phyloP scores from a whole-genome alignment of 208 protist species.

The Leishmania martiniquensis region DNA sequence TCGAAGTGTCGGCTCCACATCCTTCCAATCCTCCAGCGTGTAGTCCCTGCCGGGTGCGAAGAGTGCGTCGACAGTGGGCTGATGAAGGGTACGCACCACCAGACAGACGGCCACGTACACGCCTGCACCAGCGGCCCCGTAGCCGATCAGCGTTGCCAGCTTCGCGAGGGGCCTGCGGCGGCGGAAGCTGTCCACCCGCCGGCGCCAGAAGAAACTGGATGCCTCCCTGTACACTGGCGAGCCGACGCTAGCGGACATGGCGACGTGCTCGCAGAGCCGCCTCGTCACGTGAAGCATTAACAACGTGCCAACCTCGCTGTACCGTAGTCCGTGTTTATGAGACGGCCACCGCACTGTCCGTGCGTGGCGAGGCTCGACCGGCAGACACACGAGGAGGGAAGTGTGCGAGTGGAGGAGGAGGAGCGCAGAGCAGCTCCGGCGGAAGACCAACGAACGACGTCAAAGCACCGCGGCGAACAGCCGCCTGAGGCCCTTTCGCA shows the following conservation, averaged over 20 bases:
- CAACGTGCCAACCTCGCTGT: no score
- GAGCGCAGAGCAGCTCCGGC: not conserved
- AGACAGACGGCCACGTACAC: constrained; percentile 47
- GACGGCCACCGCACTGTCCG: not conserved
- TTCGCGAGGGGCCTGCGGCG: constrained; percentile 16
- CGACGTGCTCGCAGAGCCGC: constrained; percentile 18
- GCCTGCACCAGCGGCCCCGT: constrained; percentile 10
- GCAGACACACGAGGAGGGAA: not conserved
- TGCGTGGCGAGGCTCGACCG: not conserved
- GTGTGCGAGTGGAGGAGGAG: not conserved
- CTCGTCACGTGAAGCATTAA: constrained; percentile 8
- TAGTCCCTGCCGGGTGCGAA: constrained; percentile 54
- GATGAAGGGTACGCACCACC: constrained; percentile 35
- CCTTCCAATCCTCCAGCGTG: constrained; percentile 65
- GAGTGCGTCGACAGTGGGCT: constrained; percentile 36
- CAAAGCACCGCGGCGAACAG: no score
- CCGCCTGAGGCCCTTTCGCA: not conserved
- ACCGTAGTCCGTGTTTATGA: not conserved
- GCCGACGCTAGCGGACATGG: constrained; percentile 13
- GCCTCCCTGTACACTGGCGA: constrained; percentile 4
- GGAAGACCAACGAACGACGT: no score
- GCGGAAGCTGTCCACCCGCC: constrained; percentile 30
- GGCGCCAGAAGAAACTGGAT: constrained; percentile 11
- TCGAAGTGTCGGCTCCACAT: constrained; percentile 73
- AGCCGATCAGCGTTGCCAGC: constrained; percentile 24